Evolutionary conservation across 2,329 filamentous ascomycete species (phyloP).

Genomic region (Fusarium anguioides): DNA sequence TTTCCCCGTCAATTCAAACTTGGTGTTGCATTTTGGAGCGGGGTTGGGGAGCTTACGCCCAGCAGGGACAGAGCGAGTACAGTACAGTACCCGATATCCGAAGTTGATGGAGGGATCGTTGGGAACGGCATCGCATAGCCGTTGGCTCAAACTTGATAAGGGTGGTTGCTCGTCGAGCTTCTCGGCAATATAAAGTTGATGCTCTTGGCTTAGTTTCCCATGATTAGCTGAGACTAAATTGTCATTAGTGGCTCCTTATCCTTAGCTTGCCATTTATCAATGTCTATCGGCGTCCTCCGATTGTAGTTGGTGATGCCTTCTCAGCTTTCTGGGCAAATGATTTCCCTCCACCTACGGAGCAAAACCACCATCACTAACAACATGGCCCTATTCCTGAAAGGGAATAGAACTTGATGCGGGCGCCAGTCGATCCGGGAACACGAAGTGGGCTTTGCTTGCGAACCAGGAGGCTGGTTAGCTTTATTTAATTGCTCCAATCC

Average conservation of each 20-base stretch:
- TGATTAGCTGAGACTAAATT: not conserved
- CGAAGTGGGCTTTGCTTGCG: constrained; percentile 23
- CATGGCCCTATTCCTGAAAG: not conserved
- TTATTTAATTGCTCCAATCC: constrained; percentile 15
- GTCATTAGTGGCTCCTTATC: constrained; percentile 10
- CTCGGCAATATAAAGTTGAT: not conserved
- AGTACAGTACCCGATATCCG: not conserved
- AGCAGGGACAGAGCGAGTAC: not conserved
- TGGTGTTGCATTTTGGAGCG: constrained; percentile 35
- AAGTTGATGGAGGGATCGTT: constrained; percentile 16
- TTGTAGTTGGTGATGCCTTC: not conserved
- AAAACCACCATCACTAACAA: constrained; percentile 10
- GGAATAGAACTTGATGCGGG: constrained; percentile 8
- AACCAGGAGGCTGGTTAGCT: constrained; percentile 19
- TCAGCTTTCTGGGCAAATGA: not conserved
- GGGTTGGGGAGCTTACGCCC: constrained; percentile 30
- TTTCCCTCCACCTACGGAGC: constrained; percentile 5
- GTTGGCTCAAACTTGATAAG: not conserved
- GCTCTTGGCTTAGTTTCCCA: constrained; percentile 17
- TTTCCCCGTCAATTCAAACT: constrained; percentile 27
- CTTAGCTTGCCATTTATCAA: not conserved
- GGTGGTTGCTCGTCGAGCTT: not conserved
- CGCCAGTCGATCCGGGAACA: constrained; percentile 28
- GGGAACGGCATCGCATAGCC: constrained; percentile 16
- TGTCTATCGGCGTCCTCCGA: constrained; percentile 33